phyloP scores from a whole-genome alignment of 345 rosid species.

The Eucalyptus albens region DNA sequence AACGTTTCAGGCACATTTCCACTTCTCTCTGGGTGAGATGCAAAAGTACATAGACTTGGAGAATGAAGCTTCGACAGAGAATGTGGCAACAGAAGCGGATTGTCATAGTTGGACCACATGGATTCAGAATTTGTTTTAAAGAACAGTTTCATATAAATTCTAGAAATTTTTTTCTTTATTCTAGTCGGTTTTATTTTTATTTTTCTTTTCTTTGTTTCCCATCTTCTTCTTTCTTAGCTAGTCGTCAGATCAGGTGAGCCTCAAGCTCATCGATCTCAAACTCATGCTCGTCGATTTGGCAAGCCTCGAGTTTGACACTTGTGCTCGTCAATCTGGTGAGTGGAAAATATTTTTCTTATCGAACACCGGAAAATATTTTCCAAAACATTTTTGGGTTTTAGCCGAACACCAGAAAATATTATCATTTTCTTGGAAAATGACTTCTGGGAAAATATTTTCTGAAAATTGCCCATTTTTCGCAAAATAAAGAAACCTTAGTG shows the following conservation, averaged over 20 bases:
- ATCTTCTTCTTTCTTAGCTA: no score
- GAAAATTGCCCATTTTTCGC: accelerated
- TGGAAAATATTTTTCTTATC: no score
- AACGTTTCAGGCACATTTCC: conserved; percentile 54
- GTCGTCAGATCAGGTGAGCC: accelerated
- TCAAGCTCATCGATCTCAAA: accelerated
- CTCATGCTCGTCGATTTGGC: accelerated
- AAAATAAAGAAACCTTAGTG: no score
- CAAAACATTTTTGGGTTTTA: accelerated
- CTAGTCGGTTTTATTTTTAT: no score
- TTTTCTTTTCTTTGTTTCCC: no score
- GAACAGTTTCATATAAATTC: background rate
- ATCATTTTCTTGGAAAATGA: no score
- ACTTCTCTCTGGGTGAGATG: conserved; percentile 43
- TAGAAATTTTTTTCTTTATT: background rate
- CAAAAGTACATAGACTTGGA: conserved; percentile 40
- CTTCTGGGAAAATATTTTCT: accelerated
- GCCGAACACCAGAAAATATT: no score
- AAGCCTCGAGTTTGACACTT: accelerated
- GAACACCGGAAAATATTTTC: no score
- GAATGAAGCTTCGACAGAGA: conserved; percentile 8
- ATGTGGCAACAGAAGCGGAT: background rate
- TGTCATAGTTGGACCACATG: background rate
- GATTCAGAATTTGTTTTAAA: background rate
- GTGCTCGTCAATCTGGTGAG: accelerated